phyloP scores from a whole-genome alignment of 2,329 filamentous ascomycete species.

The Trichoderma sp. region DNA sequence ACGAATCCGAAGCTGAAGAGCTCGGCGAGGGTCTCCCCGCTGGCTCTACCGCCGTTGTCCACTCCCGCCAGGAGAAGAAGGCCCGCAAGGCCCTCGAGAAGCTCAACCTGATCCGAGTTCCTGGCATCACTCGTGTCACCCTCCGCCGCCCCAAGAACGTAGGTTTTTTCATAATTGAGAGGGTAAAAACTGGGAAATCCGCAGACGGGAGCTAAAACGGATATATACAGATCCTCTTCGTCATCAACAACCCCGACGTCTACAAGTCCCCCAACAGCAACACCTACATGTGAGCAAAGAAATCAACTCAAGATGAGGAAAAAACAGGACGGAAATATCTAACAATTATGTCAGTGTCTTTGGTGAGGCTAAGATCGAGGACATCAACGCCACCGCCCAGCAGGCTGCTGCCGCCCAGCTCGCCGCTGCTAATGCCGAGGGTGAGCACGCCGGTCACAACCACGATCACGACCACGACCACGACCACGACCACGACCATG shows the following conservation, averaged over 20 bases:
- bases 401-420: conserved; percentile 87
- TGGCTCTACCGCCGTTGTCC: conserved; percentile 85
- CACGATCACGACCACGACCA: conserved; percentile 50
- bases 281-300: conserved; percentile 88
- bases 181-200: neutral
- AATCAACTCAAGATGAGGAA: neutral
- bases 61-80: conserved; percentile 99
- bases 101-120: conserved; percentile 93
- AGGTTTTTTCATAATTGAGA: conserved; percentile 50
- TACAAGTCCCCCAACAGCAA: conserved; percentile 99
- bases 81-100: conserved; percentile 99
- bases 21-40: conserved; percentile 78
- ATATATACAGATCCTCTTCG: conserved; percentile 82
- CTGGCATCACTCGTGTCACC: conserved; percentile 97
- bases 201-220: conserved; percentile 30
- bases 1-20: conserved; percentile 79
- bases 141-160: conserved; percentile 99
- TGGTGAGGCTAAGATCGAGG: conserved; percentile 99
- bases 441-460: conserved; percentile 72
- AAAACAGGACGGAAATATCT: conserved; percentile 3
- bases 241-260: conserved; percentile 99
- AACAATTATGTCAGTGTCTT: conserved; percentile 71
- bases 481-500: conserved; percentile 14
- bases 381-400: conserved; percentile 97
- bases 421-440: conserved; percentile 66